Evolutionary conservation across 2,329 filamentous ascomycete genomes (phyloP).

Genomic region (Beauveria rudraprayagi): DNA sequence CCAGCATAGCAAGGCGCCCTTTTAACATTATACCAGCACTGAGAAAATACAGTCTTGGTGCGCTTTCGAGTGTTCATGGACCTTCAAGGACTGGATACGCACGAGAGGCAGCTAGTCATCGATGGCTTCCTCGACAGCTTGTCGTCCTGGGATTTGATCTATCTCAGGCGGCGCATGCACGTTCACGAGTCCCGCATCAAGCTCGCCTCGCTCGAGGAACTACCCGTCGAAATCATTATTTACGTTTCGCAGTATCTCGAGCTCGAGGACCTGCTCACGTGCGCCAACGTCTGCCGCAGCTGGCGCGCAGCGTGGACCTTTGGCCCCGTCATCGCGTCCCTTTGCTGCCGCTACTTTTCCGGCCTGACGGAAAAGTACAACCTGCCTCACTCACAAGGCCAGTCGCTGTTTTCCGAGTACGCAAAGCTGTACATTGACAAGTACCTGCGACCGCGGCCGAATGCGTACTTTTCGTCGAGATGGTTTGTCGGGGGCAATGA

Average conservation of each 20-base stretch:
- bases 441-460: constrained; percentile 11
- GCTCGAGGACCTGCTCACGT: constrained; percentile 20
- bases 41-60: not conserved
- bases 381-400: constrained; percentile 1
- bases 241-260: constrained; percentile 17
- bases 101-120: constrained; percentile 14
- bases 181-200: constrained; percentile 9
- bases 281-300: constrained; percentile 18
- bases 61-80: not conserved
- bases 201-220: constrained; percentile 19
- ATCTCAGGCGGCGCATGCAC: constrained; percentile 17
- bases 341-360: constrained; percentile 21
- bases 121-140: constrained; percentile 19
- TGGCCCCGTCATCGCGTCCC: constrained; percentile 13
- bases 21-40: not conserved
- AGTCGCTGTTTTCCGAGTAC: not conserved
- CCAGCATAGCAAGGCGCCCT: too few relatives aligned
- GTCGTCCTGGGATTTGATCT: constrained; percentile 21
- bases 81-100: not conserved
- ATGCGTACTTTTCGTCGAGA: not conserved
- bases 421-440: constrained; percentile 4
- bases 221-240: constrained; percentile 23
- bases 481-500: not conserved
- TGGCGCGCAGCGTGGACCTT: constrained; percentile 21
- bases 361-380: constrained; percentile 18